A percentile compares a stretch with the other conserved stretches of the same genome.
Evolutionary conservation across 768 basidiomycete species (phyloP).

Genomic region (Amylocystis lapponica): DNA sequence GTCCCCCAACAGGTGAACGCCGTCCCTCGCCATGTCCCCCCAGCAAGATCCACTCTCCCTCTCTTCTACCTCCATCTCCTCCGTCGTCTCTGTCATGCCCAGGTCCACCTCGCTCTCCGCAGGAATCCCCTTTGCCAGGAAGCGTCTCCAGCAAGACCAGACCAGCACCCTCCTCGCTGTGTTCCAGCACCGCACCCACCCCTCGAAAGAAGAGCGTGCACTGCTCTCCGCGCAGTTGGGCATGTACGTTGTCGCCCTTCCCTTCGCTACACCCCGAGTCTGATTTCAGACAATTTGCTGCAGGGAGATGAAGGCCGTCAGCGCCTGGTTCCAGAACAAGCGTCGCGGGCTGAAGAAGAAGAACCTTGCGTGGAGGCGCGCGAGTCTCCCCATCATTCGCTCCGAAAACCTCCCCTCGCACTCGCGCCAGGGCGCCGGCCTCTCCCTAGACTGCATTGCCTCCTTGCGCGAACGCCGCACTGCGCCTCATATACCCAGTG

Average conservation of each 20-base stretch:
- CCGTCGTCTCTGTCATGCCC: conserved; percentile 6
- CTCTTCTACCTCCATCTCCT: conserved; percentile 5
- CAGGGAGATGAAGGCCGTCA: conserved; percentile 41
- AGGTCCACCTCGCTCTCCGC: conserved; percentile 1
- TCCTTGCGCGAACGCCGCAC: conserved; percentile 41
- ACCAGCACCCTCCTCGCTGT: conserved; percentile 28
- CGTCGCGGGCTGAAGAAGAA: conserved; percentile 48
- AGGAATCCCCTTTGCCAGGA: conserved; percentile 17
- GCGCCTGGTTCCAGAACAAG: conserved; percentile 85
- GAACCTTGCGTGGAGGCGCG: conserved; percentile 8
- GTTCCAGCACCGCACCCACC: conserved; percentile 34
- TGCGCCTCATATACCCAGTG: background rate
- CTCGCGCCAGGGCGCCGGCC: conserved; percentile 23
- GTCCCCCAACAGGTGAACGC: background rate
- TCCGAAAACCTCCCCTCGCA: background rate
- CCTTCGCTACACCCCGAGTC: background rate
- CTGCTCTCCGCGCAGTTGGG: conserved; percentile 32
- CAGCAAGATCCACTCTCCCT: background rate
- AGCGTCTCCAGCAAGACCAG: conserved; percentile 26
- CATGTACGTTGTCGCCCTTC: conserved; percentile 26
- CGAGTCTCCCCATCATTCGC: no score
- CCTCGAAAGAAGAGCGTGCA: conserved; percentile 37
- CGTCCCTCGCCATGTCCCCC: background rate
- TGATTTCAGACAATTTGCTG: background rate
- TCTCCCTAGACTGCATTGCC: conserved; percentile 54